Percentiles rank a stretch among this genome's conserved stretches.
Conservation (phyloP, 2,329 filamentous ascomycete species). For the Daldinia sp. region DNA sequence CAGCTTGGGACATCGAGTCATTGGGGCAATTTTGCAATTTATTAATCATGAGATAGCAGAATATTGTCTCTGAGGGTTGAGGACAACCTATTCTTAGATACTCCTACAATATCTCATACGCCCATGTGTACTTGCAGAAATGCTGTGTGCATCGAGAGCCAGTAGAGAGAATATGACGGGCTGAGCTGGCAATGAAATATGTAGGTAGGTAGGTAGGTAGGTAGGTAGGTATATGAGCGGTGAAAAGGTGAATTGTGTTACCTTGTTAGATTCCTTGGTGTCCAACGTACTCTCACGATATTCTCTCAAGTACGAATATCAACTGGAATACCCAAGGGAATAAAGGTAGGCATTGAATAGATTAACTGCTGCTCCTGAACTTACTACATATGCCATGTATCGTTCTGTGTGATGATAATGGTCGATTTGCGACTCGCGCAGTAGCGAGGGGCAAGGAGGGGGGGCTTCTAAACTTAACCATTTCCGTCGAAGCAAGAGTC, state of each 20-base stretch:
- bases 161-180: background rate
- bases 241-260: background rate
- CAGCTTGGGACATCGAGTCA: background rate
- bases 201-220: background rate
- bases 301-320: background rate
- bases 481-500: constrained; percentile 31
- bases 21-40: constrained; percentile 1
- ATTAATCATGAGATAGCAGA: background rate
- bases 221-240: constrained; percentile 3
- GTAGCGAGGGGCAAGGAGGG: constrained; percentile 11
- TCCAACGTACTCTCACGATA: background rate
- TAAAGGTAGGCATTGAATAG: constrained; percentile 1
- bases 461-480: constrained; percentile 16
- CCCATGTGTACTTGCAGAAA: background rate
- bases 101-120: background rate
- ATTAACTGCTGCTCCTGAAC: no score
- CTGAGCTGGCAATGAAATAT: background rate
- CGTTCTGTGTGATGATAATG: constrained; percentile 7
- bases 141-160: background rate
- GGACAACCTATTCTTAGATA: constrained; percentile 12
- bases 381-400: background rate
- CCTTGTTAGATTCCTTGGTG: constrained; percentile 7
- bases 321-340: constrained; percentile 4
- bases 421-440: background rate
- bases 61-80: background rate